Conservation (phyloP, 768 basidiomycete species). For the Boletus sp. region DNA sequence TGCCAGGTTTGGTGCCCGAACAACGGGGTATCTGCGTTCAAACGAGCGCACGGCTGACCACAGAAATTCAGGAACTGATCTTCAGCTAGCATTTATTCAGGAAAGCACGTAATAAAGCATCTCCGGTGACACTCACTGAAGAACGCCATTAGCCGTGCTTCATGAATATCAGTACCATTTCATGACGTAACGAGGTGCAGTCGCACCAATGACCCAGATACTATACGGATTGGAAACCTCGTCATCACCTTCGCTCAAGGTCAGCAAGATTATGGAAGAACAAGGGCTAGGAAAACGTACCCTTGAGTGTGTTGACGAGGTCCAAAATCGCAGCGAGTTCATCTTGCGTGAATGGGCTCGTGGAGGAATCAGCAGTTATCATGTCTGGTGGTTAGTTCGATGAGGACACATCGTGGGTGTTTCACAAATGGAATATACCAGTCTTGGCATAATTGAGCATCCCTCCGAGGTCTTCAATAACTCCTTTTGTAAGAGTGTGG, state of each 20-base stretch:
- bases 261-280: background rate
- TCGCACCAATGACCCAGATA: slow-evolving; percentile 15
- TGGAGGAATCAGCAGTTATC: slow-evolving; percentile 16
- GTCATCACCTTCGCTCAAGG: background rate
- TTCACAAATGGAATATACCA: background rate
- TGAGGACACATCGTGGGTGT: background rate
- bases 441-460: slow-evolving; percentile 18
- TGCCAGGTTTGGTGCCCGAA: slow-evolving; percentile 12
- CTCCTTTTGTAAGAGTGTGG: background rate
- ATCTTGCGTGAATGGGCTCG: slow-evolving; percentile 14
- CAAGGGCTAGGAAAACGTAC: background rate
- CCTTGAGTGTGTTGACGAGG: slow-evolving; percentile 13
- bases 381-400: slow-evolving; percentile 4
- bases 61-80: slow-evolving; percentile 13
- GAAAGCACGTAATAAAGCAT: background rate
- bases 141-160: slow-evolving; percentile 11
- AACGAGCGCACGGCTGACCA: slow-evolving; percentile 10
- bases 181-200: background rate
- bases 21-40: slow-evolving; percentile 8
- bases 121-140: slow-evolving; percentile 4
- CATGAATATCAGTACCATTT: background rate
- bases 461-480: slow-evolving; percentile 10
- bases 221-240: slow-evolving; percentile 2
- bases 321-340: slow-evolving; percentile 11
- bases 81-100: slow-evolving; percentile 3